phyloP scores from a whole-genome alignment of 2,329 filamentous ascomycete species.

The Cercospora citrullina region DNA sequence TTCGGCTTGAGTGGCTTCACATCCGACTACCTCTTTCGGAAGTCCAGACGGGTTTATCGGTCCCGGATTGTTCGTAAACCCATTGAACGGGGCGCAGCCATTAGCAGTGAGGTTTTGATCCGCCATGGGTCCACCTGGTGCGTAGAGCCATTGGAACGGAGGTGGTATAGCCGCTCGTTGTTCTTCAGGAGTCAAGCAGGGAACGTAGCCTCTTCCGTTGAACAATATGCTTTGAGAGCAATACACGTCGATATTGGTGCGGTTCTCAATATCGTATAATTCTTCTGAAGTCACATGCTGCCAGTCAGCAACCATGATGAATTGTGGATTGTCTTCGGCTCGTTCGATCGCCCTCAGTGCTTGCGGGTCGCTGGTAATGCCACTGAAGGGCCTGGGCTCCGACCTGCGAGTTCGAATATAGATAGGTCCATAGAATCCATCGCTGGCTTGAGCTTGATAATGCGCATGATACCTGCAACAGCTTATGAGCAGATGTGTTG shows the following conservation, averaged over 20 bases:
- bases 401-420: slow-evolving; percentile 15
- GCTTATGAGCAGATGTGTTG: not conserved
- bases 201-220: slow-evolving; percentile 22
- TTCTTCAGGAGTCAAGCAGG: slow-evolving; percentile 18
- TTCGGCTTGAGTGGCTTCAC: slow-evolving; percentile 9
- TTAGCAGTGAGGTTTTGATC: slow-evolving; percentile 7
- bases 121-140: slow-evolving; percentile 9
- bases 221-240: slow-evolving; percentile 23
- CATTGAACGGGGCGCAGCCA: slow-evolving; percentile 20
- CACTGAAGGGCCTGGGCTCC: slow-evolving; percentile 3
- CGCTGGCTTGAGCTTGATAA: slow-evolving; percentile 19
- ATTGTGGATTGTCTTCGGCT: slow-evolving; percentile 17
- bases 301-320: slow-evolving; percentile 23
- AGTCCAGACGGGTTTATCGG: slow-evolving; percentile 11
- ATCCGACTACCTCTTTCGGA: slow-evolving; percentile 16
- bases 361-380: slow-evolving; percentile 13
- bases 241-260: slow-evolving; percentile 18
- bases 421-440: slow-evolving; percentile 25
- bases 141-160: slow-evolving; percentile 16
- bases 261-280: slow-evolving; percentile 2
- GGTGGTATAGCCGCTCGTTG: slow-evolving; percentile 17
- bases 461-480: slow-evolving; percentile 23
- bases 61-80: slow-evolving; percentile 11
- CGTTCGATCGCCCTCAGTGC: slow-evolving; percentile 5
- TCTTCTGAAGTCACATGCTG: slow-evolving; percentile 18